These are phyloP conservation scores for Rostrohypoxylon terebratum DNA, from an alignment of 495 filamentous ascomycete species.

Conservation along the genomic window DNA sequence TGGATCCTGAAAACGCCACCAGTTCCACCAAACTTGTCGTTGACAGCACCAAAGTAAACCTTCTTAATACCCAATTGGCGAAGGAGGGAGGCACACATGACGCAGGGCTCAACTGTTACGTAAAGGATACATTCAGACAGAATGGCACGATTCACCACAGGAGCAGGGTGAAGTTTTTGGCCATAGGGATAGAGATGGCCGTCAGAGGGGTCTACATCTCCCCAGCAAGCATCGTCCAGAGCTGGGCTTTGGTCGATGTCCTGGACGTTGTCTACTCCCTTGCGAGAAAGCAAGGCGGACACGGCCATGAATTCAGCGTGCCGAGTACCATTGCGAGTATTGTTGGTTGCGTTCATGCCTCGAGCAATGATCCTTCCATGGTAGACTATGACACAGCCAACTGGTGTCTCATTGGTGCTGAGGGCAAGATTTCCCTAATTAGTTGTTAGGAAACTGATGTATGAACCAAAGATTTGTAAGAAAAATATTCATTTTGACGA, in stretches of 20 bases:
- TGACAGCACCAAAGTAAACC: conserved; percentile 94
- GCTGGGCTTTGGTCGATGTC: conserved; percentile 34
- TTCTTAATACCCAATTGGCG: conserved; percentile 82
- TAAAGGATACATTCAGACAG: conserved; percentile 83
- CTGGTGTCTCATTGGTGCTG: conserved; percentile 87
- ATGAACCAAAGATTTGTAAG: neutral
- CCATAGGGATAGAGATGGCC: conserved; percentile 63
- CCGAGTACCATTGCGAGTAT: conserved; percentile 84
- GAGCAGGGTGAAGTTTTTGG: conserved; percentile 61
- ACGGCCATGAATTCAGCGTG: conserved; percentile 96
- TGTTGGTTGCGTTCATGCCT: conserved; percentile 97
- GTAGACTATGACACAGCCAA: conserved; percentile 93
- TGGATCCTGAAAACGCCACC: conserved; percentile 91
- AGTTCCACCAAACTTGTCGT: conserved; percentile 95
- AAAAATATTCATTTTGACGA: neutral
- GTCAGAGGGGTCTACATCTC: conserved; percentile 57
- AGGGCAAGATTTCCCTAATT: conserved; percentile 81
- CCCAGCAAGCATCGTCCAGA: conserved; percentile 51
- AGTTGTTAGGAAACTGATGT: conserved; percentile 29
- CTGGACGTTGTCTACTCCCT: neutral
- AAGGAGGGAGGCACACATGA: conserved; percentile 97
- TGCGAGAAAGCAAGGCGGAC: conserved; percentile 61
- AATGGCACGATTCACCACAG: conserved; percentile 61
- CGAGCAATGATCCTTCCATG: conserved; percentile 77
- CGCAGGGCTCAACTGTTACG: conserved; percentile 96